Evolutionary conservation across 805 yeast species (phyloP).

Genomic region (Danielia oregonensis): DNA sequence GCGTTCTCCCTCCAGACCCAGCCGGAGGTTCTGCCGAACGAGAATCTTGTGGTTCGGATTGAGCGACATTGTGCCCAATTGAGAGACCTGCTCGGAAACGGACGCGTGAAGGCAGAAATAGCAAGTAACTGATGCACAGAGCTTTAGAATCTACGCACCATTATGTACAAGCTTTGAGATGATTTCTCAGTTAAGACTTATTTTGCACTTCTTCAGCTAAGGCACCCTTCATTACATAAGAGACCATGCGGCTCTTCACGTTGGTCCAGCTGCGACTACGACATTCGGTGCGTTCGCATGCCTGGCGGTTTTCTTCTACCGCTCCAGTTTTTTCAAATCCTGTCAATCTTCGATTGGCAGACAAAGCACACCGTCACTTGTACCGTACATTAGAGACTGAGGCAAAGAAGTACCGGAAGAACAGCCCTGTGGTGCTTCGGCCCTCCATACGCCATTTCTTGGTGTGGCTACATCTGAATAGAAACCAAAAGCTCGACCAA

Average conservation of each 20-base stretch:
- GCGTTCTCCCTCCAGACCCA: constrained; percentile 1
- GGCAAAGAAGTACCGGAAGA: constrained; percentile 6
- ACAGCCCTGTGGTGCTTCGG: constrained; percentile 2
- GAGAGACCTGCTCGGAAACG: too few relatives aligned
- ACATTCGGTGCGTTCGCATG: not conserved
- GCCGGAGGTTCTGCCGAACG: constrained; percentile 11
- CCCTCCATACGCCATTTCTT: constrained; percentile 15
- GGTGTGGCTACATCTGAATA: constrained; percentile 14
- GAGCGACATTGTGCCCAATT: not conserved
- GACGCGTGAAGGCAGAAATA: too few relatives aligned
- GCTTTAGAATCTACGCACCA: too few relatives aligned
- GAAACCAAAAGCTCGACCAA: constrained; percentile 2
- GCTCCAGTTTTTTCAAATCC: not conserved
- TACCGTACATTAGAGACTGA: constrained; percentile 15
- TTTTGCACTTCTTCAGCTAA: too few relatives aligned
- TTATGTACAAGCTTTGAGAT: too few relatives aligned
- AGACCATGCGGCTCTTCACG: too few relatives aligned
- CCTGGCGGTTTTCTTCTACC: not conserved
- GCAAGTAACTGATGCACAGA: too few relatives aligned
- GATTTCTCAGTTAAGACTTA: too few relatives aligned
- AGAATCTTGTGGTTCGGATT: constrained; percentile 9
- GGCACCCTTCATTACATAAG: too few relatives aligned
- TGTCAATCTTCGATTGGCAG: constrained; percentile 11
- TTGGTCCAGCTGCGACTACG: not conserved
- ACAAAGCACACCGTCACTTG: constrained; percentile 14